Conservation (phyloP, 139 green algal species). For the Chlamydomonas sp. region DNA sequence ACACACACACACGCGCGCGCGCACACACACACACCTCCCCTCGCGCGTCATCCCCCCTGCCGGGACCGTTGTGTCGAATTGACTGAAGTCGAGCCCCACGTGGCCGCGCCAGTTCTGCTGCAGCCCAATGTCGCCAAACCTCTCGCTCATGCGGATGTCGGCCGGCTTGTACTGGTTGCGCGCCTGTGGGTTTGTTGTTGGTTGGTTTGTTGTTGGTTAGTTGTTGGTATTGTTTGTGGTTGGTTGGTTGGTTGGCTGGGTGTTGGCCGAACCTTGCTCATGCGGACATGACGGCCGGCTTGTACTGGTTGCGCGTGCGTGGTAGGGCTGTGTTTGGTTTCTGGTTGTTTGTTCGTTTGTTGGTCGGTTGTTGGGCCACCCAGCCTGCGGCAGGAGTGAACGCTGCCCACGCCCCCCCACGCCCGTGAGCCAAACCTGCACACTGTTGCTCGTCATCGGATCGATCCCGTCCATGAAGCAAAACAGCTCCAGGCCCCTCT, state of each 20-base stretch:
- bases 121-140: slow-evolving; percentile 30
- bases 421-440: slow-evolving; percentile 24
- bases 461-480: slow-evolving; percentile 39
- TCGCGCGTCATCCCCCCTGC: too few species aligned
- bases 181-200: too few species aligned
- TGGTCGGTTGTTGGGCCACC: not conserved
- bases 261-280: too few species aligned
- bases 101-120: slow-evolving; percentile 12
- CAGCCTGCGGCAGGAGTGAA: not conserved
- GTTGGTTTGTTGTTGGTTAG: too few species aligned
- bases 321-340: too few species aligned
- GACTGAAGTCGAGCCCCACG: slow-evolving; percentile 23
- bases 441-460: slow-evolving; percentile 36
- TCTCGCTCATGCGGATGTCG: slow-evolving; percentile 39
- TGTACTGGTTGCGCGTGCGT: too few species aligned
- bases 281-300: too few species aligned
- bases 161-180: slow-evolving; percentile 15
- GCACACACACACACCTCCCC: too few species aligned
- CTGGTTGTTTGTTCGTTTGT: too few species aligned
- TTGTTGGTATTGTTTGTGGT: too few species aligned
- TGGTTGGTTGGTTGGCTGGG: too few species aligned
- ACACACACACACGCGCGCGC: too few species aligned
- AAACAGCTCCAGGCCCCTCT: slow-evolving; percentile 13
- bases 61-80: not conserved
- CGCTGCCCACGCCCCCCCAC: not conserved